Percentiles rank a stretch among this genome's conserved stretches.
These are phyloP conservation scores for Nymphaea thermarum DNA, from an alignment of 164 flowering plant species.

Conservation along the genomic window DNA sequence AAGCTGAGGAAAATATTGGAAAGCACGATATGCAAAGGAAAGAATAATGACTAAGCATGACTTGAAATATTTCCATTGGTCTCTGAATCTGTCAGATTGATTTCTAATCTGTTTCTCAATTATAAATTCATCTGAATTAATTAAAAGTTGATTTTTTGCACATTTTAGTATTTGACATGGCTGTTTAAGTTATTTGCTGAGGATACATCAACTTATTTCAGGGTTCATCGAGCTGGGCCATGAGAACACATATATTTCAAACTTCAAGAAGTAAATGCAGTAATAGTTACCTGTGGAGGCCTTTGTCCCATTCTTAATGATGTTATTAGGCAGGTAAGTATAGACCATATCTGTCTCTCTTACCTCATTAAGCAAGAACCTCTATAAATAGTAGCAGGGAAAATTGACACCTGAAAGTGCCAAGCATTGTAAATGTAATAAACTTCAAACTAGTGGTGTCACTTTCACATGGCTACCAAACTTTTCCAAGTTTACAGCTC, in stretches of 20 bases:
- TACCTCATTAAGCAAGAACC: no score
- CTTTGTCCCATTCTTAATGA: constrained; percentile 88
- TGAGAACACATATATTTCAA: constrained; percentile 71
- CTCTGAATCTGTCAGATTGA: neutral
- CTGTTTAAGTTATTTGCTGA: constrained; percentile 3
- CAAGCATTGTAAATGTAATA: no score
- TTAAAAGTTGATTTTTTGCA: neutral
- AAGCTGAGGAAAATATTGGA: neutral
- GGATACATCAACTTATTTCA: constrained; percentile 9
- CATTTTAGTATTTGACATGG: neutral
- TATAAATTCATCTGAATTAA: neutral
- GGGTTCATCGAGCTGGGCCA: constrained; percentile 96
- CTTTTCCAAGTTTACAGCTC: no score
- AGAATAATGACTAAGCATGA: neutral
- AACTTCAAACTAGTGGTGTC: no score
- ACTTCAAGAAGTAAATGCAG: constrained; percentile 87
- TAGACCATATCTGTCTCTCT: neutral
- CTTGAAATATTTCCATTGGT: neutral
- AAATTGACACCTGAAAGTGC: no score
- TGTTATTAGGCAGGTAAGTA: constrained; percentile 75
- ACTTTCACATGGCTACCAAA: no score
- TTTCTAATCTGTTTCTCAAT: neutral
- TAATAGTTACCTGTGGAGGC: constrained; percentile 91
- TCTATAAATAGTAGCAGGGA: no score
- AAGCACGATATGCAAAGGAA: neutral